These are phyloP conservation scores for Leccinum discolor DNA, from an alignment of 1,284 basidiomycete species.

Conservation along the genomic window DNA sequence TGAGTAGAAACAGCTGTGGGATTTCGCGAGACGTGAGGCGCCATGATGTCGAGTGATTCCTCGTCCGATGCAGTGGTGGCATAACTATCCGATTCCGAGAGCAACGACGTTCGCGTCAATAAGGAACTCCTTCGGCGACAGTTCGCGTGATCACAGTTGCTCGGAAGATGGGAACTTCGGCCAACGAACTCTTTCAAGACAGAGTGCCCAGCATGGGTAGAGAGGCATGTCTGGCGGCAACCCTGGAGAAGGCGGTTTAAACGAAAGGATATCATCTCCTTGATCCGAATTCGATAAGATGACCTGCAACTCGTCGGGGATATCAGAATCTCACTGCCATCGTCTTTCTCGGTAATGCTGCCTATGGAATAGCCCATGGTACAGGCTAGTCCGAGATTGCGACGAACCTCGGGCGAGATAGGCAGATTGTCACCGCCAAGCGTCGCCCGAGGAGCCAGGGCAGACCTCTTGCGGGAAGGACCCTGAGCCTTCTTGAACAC, in stretches of 20 bases:
- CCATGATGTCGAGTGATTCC: constrained; percentile 21
- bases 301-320: constrained; percentile 69
- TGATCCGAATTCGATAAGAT: constrained; percentile 57
- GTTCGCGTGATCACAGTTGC: constrained; percentile 34
- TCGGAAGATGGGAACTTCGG: constrained; percentile 43
- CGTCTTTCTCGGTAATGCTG: constrained; percentile 42
- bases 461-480: constrained; percentile 30
- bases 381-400: constrained; percentile 59
- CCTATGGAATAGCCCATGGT: constrained; percentile 63
- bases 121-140: constrained; percentile 16
- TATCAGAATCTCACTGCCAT: constrained; percentile 71
- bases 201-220: constrained; percentile 21
- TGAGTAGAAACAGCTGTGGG: constrained; percentile 42
- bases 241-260: constrained; percentile 40
- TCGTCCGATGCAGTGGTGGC: constrained; percentile 21
- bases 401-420: constrained; percentile 51
- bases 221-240: constrained; percentile 43
- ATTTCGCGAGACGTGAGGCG: constrained; percentile 27
- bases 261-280: constrained; percentile 46
- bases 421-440: constrained; percentile 31
- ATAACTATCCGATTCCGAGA: constrained; percentile 22
- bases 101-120: constrained; percentile 24
- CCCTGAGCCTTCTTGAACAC: constrained; percentile 49
- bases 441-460: constrained; percentile 27
- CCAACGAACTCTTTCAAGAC: constrained; percentile 18